A percentile compares a stretch with the other conserved stretches of the same genome.
Evolutionary conservation across 805 yeast genomes (phyloP).

Genomic region (Ogataea thermomethanolica): DNA sequence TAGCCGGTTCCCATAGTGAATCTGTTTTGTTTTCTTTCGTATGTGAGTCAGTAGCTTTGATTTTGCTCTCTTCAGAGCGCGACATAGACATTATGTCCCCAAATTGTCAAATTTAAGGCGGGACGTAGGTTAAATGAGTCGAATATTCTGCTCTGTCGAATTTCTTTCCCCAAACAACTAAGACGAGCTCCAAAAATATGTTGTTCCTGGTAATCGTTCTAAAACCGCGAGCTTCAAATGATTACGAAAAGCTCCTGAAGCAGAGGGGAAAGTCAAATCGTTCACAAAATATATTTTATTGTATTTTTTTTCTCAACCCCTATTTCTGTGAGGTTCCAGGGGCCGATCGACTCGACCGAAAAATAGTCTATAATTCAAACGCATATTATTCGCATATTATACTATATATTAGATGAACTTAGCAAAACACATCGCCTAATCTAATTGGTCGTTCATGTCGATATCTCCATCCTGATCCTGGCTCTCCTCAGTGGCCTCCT

Average conservation of each 20-base stretch:
- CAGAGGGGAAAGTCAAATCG: neutral
- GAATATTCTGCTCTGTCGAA: no score
- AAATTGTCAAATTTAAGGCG: no score
- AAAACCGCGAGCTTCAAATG: no score
- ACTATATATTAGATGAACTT: slow-evolving; percentile 7
- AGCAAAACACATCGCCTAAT: slow-evolving; percentile 11
- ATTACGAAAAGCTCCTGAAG: no score
- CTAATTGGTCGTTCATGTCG: slow-evolving; percentile 31
- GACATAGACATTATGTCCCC: slow-evolving; percentile 1
- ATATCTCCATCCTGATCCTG: slow-evolving; percentile 36
- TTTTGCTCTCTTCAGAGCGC: slow-evolving; percentile 3
- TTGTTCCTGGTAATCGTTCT: no score
- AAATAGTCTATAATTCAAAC: neutral
- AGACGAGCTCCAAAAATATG: no score
- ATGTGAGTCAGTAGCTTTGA: neutral
- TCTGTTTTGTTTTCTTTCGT: slow-evolving; percentile 10
- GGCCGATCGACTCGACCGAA: slow-evolving; percentile 3
- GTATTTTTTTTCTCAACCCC: slow-evolving; percentile 1
- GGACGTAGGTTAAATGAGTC: no score
- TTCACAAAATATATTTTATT: neutral
- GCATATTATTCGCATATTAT: slow-evolving; percentile 2
- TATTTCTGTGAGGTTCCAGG: neutral
- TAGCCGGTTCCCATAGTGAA: neutral
- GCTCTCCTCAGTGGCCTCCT: slow-evolving; percentile 30
- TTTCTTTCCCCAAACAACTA: no score